Evolutionary conservation across 2,329 filamentous ascomycete species (phyloP), one percentile per base, ranked within the genome.

Genomic region (Paecilomyces dactylethromorphus): DNA sequence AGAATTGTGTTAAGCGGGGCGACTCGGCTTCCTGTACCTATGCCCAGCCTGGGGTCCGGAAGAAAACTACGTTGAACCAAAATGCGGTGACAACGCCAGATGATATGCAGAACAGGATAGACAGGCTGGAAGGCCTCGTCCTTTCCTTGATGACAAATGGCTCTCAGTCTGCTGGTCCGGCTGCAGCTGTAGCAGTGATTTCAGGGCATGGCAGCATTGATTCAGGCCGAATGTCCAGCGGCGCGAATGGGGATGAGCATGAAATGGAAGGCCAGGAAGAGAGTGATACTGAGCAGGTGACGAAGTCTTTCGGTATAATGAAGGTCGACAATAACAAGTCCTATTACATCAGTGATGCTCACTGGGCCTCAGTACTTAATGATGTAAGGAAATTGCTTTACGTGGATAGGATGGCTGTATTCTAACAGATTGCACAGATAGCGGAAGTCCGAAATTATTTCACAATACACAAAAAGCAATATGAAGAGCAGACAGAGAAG

Each of bases 61-160:
- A 91, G 76, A 95, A 91, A 81, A 87, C 75, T 59, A 67, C 68
- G 8, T 66, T 75, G 39, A 81, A 79, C 69, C 84, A 87, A 74
- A 83, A 77, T 57, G 65, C 77, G 56, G 77, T 84, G 76, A 81
- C 82, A 58, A 81, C 83, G 66, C 91, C 93, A 55, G 92, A 96
- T 82, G 93, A 97, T 76, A 97, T 97, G 93, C 93, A 97, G 79
- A 96, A 95, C 71, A 89, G 94, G 73, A 97, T 97, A 78, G 92
- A 97, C 79, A 86, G 93, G 68, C 82, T 97, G 65, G 93, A 97
- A 82, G 89, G 90, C 66, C 79, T 97, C 73, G 93, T 97, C 61
- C 78, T 97, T 64, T 95, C 91, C 29, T 76, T 97, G 70, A 97
- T 97, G 93, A 93, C 93, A 70, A 92, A 90, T 73, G 91, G 91